These are phyloP conservation scores for Colletotrichum camelliae DNA, from an alignment of 2,329 filamentous ascomycete species.

Conservation along the genomic window DNA sequence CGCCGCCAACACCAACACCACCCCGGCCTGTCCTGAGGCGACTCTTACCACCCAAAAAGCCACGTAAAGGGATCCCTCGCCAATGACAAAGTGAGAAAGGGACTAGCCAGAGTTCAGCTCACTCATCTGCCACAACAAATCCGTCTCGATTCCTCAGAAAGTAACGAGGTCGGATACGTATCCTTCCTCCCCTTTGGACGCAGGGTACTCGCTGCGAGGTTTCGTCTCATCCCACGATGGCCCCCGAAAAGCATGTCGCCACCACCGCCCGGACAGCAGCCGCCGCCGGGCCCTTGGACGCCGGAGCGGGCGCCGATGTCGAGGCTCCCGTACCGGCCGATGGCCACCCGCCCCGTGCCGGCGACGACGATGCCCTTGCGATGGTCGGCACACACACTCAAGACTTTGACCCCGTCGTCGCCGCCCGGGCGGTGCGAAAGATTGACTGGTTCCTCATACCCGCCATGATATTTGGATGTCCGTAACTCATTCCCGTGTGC, in stretches of 20 bases:
- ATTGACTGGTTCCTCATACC: slow-evolving; percentile 73
- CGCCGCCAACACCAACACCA: neutral
- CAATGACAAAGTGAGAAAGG: neutral
- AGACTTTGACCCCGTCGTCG: slow-evolving; percentile 58
- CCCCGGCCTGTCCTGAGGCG: neutral
- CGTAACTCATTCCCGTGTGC: neutral
- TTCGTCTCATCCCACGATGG: neutral
- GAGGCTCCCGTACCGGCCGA: neutral
- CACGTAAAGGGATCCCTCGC: neutral
- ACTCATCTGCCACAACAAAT: neutral
- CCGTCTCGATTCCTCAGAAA: neutral
- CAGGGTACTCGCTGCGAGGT: neutral
- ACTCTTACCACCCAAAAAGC: neutral
- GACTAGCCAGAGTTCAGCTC: neutral
- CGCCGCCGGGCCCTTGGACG: neutral
- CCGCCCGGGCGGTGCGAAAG: slow-evolving; percentile 65
- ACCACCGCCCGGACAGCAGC: neutral
- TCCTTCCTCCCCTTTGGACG: neutral
- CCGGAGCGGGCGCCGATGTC: neutral
- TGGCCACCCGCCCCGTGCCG: neutral
- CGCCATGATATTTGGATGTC: slow-evolving; percentile 63
- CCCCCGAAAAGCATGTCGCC: neutral
- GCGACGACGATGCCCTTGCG: slow-evolving; percentile 56
- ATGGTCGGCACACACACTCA: slow-evolving; percentile 64
- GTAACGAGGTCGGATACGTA: neutral